Conservation (phyloP, 192 early-diverging fungal genomes). For the Umbelopsis sp. region DNA sequence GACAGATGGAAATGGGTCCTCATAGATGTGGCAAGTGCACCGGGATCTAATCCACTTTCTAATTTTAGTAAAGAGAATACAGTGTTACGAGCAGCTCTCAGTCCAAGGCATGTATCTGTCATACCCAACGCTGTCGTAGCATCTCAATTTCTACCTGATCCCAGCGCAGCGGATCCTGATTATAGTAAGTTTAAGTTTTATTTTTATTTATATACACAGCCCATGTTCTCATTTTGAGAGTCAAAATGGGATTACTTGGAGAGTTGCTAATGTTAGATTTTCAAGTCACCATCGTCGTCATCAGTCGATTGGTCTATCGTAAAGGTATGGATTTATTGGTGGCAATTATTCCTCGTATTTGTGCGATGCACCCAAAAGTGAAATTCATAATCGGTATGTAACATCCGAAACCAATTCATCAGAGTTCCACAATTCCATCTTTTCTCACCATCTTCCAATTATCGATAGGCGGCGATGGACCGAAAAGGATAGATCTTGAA, state of each 20-base stretch:
- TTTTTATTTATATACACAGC: no score
- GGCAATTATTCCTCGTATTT: conserved; percentile 89
- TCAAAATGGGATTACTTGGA: neutral
- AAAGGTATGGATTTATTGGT: conserved; percentile 95
- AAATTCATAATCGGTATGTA: conserved; percentile 86
- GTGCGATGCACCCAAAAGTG: conserved; percentile 74
- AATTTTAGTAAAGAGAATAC: conserved; percentile 94
- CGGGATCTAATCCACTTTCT: no score
- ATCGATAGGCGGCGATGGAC: conserved; percentile 84
- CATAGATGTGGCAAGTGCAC: no score
- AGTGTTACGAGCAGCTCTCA: conserved; percentile 88
- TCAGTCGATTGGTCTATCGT: conserved; percentile 90
- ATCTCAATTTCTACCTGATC: conserved; percentile 86
- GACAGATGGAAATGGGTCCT: no score
- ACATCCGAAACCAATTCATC: neutral
- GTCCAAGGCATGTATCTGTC: conserved; percentile 88
- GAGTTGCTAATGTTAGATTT: neutral
- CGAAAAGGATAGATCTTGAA: conserved; percentile 93
- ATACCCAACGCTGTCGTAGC: conserved; percentile 99
- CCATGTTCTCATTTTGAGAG: neutral
- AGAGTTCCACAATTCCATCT: neutral
- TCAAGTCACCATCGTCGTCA: conserved; percentile 90
- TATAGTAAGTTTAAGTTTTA: conserved; percentile 57
- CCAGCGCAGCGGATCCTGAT: conserved; percentile 67
- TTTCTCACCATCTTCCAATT: no score